Conservation (phyloP, 306 rosid species). For the Cucurbita moschata region DNA sequence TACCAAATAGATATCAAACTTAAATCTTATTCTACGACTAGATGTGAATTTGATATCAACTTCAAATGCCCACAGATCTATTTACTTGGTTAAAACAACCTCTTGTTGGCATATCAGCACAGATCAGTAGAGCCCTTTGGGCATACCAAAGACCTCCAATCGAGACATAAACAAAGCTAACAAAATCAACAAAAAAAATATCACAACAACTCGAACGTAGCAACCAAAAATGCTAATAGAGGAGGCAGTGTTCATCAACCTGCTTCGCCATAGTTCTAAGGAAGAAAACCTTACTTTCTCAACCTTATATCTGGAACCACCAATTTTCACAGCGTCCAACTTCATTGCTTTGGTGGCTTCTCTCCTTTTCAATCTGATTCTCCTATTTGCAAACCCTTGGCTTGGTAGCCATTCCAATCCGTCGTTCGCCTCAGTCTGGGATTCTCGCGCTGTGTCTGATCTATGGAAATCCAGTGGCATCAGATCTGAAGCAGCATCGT, state of each 20-base stretch:
- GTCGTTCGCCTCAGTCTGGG: not conserved
- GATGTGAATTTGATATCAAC: too few species aligned
- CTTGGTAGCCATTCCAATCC: not conserved
- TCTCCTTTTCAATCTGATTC: slow-evolving; percentile 3
- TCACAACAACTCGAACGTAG: not conserved
- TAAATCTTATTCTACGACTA: too few species aligned
- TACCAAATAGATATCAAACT: too few species aligned
- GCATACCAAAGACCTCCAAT: not conserved
- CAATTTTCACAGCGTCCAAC: not conserved
- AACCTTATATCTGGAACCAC: not conserved
- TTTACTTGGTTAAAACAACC: not conserved
- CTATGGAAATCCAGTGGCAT: not conserved
- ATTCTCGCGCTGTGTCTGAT: not conserved
- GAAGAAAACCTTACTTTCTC: not conserved
- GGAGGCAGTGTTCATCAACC: not conserved
- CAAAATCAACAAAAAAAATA: not conserved
- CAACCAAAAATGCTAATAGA: not conserved
- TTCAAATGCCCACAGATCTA: too few species aligned
- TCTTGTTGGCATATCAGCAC: not conserved
- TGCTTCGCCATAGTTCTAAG: not conserved
- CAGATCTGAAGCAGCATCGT: not conserved
- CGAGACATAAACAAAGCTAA: not conserved
- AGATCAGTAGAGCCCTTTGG: not conserved
- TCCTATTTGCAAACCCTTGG: slow-evolving; percentile 6
- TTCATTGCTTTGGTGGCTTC: not conserved